phyloP scores from a whole-genome alignment of 139 green algal genomes.

The Micractinium sp. region DNA sequence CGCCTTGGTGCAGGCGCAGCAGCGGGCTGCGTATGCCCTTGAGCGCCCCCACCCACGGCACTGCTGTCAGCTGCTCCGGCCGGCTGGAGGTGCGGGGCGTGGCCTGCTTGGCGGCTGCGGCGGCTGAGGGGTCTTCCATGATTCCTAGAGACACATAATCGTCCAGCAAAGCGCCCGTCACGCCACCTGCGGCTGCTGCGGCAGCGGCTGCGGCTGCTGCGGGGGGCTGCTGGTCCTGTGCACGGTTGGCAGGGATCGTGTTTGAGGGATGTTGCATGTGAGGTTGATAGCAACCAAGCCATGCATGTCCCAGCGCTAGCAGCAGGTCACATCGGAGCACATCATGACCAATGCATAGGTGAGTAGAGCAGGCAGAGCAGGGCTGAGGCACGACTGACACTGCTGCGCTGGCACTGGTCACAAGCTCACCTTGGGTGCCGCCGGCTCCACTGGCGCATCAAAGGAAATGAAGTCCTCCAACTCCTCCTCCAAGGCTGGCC shows the following conservation, averaged over 20 bases:
- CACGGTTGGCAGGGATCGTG: background rate
- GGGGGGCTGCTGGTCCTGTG: background rate
- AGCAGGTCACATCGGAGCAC: no score
- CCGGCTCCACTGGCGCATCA: background rate
- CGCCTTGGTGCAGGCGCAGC: slow-evolving; percentile 70
- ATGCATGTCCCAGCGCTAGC: no score
- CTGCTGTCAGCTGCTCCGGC: slow-evolving; percentile 3
- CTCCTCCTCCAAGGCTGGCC: background rate
- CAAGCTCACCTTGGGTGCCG: background rate
- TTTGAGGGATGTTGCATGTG: no score
- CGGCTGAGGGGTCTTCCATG: slow-evolving; percentile 8
- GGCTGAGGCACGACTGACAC: no score
- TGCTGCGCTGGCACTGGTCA: background rate
- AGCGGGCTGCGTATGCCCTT: slow-evolving; percentile 50
- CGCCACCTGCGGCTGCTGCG: background rate
- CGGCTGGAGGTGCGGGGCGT: background rate
- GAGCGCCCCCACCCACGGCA: slow-evolving; percentile 38
- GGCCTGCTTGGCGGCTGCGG: background rate
- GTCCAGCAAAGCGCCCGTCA: background rate
- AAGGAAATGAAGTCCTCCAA: slow-evolving; percentile 34
- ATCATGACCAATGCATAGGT: no score
- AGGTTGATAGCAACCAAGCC: no score
- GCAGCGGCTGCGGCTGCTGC: background rate
- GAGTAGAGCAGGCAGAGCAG: no score
- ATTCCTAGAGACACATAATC: slow-evolving; percentile 34